Base-by-base conservation (phyloP, 148 eudicot genomes). In the Chenopodium album region DNA sequence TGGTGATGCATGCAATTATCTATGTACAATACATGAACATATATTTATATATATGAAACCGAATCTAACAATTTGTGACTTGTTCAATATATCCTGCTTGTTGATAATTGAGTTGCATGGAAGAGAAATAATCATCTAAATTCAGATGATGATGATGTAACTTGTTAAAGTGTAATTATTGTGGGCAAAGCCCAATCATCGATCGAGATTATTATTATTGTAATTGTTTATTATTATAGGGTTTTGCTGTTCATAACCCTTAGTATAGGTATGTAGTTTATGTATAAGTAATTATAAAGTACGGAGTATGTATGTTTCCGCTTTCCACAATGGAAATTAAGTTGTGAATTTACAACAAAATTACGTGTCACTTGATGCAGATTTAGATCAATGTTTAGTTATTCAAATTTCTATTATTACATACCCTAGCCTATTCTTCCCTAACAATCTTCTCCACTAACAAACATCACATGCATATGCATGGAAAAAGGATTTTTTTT, bases 1-100 rank as follows among this genome's bases (percentile, higher is more conserved):
- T 94, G 98, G 96, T 92, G 87, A 89, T 69, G 76, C 46, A 19
- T 37, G 44, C 44, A 37, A 37, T 37, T 5, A 37, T 37, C 4
- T 65, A 23, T 16, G 13, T 32, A 16, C 4, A 71, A 23, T 34
- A 41, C 44, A 41, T 71, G 50, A 41, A 14, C 74, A 71, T 34
- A 19, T 3, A 46, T 22, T 50, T 64, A 46, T 41, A 41, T 32
- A 67, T 79, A 23, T 67, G 44, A 46, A 60, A 44, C 14, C 1
- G 62, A 56, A 75, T 66, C 46, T 75, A 84, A 79, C 79, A 52
- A 79, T 31, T 23, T 79, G 59, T 70, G 80, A 75, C 66, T 80
- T 26, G 56, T 41, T 7, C n/a, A 3, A 50, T 19, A 9, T 71
- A 9, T 71, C 12, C 34, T 31, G 1, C 26, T 11, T 64, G 71